A percentile compares a stretch with the other conserved stretches of the same genome.
phyloP scores from a whole-genome alignment of 495 filamentous ascomycete genomes.

The Usnea hakonensis region DNA sequence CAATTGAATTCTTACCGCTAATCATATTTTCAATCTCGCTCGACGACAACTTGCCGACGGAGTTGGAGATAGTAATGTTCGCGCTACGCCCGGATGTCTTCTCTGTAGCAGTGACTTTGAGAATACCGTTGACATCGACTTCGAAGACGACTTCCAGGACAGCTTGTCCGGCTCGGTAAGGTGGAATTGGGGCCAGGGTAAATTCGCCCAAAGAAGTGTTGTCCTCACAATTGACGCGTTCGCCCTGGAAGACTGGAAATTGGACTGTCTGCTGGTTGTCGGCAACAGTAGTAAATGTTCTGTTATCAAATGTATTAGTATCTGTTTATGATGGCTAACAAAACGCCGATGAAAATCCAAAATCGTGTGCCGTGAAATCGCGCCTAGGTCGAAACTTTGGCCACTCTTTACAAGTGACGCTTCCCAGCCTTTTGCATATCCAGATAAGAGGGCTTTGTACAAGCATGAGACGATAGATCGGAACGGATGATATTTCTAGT shows the following conservation, averaged over 20 bases:
- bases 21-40: constrained; percentile 98
- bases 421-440: neutral
- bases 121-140: constrained; percentile 99
- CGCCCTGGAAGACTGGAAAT: constrained; percentile 97
- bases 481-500: neutral
- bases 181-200: constrained; percentile 92
- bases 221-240: constrained; percentile 99
- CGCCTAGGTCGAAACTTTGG: neutral
- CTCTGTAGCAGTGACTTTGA: constrained; percentile 99
- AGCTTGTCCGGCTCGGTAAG: constrained; percentile 95
- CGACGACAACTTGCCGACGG: constrained; percentile 94
- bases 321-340: neutral
- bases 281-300: constrained; percentile 94
- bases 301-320: constrained; percentile 13
- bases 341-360: neutral
- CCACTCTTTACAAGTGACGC: neutral
- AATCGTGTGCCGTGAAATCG: neutral
- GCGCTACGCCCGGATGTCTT: constrained; percentile 96
- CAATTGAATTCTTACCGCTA: constrained; percentile 49
- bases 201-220: constrained; percentile 99
- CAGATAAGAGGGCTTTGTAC: neutral
- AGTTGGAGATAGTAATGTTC: constrained; percentile 99
- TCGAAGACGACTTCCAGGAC: constrained; percentile 98
- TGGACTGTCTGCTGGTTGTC: constrained; percentile 95
- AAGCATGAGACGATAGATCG: neutral